Conservation (phyloP, 345 rosid genomes). For the Gossypium arboreum region DNA sequence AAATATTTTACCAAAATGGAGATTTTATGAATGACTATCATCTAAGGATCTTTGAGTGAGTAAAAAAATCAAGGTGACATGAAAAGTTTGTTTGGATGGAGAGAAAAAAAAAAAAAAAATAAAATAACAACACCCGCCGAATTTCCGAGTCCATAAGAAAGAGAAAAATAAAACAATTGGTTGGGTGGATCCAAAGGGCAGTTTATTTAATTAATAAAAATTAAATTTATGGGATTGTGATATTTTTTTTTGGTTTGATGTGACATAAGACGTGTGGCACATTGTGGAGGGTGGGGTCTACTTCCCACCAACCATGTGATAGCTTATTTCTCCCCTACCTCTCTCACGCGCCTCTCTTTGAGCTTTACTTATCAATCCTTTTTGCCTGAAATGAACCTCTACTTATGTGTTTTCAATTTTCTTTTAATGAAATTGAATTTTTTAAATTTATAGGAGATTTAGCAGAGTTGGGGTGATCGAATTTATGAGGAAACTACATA, state of each 20-base stretch:
- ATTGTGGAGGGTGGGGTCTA: not conserved
- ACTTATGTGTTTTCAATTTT: not conserved
- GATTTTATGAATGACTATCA: too few species aligned
- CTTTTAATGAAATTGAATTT: too few species aligned
- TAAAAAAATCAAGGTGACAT: too few species aligned
- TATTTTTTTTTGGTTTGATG: not conserved
- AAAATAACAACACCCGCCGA: not conserved
- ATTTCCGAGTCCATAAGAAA: not conserved
- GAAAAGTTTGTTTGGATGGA: not conserved
- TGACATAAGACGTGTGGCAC: slow-evolving; percentile 3
- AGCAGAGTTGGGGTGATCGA: too few species aligned
- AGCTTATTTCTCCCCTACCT: not conserved
- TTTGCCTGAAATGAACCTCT: too few species aligned
- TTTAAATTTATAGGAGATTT: too few species aligned
- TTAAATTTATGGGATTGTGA: not conserved
- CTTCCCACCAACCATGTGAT: slow-evolving; percentile 26
- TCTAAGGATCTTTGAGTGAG: too few species aligned
- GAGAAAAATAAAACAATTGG: not conserved
- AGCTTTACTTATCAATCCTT: not conserved
- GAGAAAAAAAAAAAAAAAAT: not conserved
- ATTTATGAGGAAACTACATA: too few species aligned
- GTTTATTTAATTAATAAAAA: not conserved
- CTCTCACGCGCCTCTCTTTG: slow-evolving; percentile 11
- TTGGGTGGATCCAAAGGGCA: slow-evolving; percentile 11
- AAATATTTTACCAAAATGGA: too few species aligned